Evolutionary conservation across 1,284 basidiomycete species (phyloP), one percentile per base, ranked within the genome.

Genomic region (Tilletia walkeri): DNA sequence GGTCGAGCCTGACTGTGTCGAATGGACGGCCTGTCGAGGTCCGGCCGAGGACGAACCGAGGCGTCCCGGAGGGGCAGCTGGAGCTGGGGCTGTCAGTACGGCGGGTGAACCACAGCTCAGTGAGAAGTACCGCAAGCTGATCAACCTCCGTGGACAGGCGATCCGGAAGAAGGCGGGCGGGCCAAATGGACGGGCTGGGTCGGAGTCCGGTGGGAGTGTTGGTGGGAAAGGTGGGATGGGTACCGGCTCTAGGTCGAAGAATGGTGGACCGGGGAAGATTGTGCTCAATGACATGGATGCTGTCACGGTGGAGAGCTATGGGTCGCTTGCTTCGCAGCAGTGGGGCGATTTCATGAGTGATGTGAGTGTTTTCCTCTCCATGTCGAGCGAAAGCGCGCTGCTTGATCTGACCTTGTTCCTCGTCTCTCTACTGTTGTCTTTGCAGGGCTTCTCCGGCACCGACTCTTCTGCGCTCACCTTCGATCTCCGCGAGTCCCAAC

Each of bases 391-490:
- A 30, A 30, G 24, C 24, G 24, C 24, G 24, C 24, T 30, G 24
- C 24, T 30, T 30, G 24, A 30, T 45, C 41, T 45, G 41, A 45
- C 41, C 41, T 9, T 14, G 6, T 45, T 14, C 14, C 41, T 9
- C 41, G 6, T 14, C 41, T 14, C 24, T 30, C 14, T 30, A 10
- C 12, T 56, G 18, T 34, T 56, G 24, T 5, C 6, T 56, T 24
- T 30, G 12, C 41, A 39, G 65, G 80, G 81, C 5, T 83, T 83
- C 50, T 67, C 76, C 61, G 76, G 76, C 4, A 75, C 80, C n/a
- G 81, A 83, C 59, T 54, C 73, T 24, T 74, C 75, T 53, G 78
- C 79, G 53, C 78, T 83, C 24, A 70, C 73, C 2, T 83, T 83
- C 61, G 78, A 83, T 59, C 72, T 83, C 20, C 76, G 75, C 56